Evolutionary conservation across 139 green algal species (phyloP).

Genomic region (Limnomonas spitsbergensis): DNA sequence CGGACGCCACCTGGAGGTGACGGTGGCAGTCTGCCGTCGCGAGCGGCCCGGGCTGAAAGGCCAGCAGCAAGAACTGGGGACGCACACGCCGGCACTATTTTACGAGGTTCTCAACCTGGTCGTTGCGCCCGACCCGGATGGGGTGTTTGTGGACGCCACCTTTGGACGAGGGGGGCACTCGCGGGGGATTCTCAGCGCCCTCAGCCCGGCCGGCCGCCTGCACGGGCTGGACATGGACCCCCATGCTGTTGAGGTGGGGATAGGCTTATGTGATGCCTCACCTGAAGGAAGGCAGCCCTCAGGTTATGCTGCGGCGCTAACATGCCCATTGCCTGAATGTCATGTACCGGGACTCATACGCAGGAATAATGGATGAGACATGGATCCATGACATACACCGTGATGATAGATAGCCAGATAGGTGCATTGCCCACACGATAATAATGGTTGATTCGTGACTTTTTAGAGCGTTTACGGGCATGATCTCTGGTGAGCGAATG

Average conservation of each 20-base stretch:
- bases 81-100: not conserved
- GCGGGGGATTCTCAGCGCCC: not conserved
- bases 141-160: constrained; percentile 8
- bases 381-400: too few species aligned
- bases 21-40: not conserved
- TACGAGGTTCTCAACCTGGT: not conserved
- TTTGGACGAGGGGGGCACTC: constrained; percentile 6
- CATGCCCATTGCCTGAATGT: too few species aligned
- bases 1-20: not conserved
- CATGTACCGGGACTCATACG: too few species aligned
- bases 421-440: too few species aligned
- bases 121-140: not conserved
- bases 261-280: too few species aligned
- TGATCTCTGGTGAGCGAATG: too few species aligned
- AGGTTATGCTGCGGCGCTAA: too few species aligned
- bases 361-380: too few species aligned
- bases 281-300: too few species aligned
- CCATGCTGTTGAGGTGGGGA: not conserved
- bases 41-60: not conserved
- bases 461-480: too few species aligned
- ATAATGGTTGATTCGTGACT: too few species aligned
- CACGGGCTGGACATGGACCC: constrained; percentile 10
- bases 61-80: not conserved
- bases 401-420: too few species aligned
- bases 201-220: not conserved